A percentile compares a stretch with the other conserved stretches of the same genome.
Conservation (phyloP, 2,329 filamentous ascomycete genomes). For the Pyrenochaeta sp. region DNA sequence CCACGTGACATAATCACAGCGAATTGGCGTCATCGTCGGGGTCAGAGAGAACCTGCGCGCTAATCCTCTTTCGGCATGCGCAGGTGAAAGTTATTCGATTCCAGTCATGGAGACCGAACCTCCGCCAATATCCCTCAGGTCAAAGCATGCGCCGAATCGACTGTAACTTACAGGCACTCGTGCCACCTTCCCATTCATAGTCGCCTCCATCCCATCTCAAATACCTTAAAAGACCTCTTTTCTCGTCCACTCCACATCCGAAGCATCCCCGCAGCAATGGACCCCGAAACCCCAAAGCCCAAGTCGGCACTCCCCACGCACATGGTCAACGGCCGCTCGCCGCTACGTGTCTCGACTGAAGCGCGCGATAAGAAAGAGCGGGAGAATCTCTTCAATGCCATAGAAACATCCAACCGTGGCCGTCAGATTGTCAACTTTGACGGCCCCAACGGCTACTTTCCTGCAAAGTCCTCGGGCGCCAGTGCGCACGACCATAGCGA, state of each 20-base stretch:
- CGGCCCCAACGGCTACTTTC: conserved; percentile 41
- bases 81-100: conserved; percentile 27
- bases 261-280: conserved; percentile 50
- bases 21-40: conserved; percentile 17
- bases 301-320: conserved; percentile 64
- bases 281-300: conserved; percentile 53
- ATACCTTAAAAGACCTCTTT: not conserved
- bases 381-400: conserved; percentile 66
- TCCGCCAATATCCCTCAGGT: conserved; percentile 6
- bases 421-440: conserved; percentile 58
- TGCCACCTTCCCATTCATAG: conserved; percentile 18
- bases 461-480: conserved; percentile 26
- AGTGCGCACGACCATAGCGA: conserved; percentile 24
- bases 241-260: not conserved
- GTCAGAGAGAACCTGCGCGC: conserved; percentile 1
- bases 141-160: conserved; percentile 29
- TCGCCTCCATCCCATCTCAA: conserved; percentile 1
- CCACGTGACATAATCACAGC: no score
- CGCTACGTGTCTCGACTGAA: conserved; percentile 58
- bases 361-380: conserved; percentile 61
- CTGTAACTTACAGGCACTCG: conserved; percentile 14
- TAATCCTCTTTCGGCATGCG: conserved; percentile 19
- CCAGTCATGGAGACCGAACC: conserved; percentile 25
- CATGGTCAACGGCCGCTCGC: conserved; percentile 64
- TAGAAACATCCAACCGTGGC: conserved; percentile 64